Evolutionary conservation across 23 red algal genomes (phyloP).

Genomic region (Cyanidiococcus yangmingshanensis): DNA sequence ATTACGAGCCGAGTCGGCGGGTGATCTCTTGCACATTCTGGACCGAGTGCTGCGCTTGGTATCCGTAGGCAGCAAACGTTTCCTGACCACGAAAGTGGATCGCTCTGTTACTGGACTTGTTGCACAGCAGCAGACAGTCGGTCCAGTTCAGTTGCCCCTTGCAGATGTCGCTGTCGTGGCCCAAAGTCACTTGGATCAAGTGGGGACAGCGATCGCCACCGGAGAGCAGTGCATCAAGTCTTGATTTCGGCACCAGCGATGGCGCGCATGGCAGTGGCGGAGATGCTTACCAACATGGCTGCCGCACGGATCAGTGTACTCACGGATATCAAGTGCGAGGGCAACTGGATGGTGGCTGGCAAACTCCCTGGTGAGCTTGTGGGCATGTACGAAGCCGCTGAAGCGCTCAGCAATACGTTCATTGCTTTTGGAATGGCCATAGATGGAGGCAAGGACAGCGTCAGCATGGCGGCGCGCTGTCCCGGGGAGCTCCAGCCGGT

Average conservation of each 20-base stretch:
- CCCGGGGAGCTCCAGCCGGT: slow-evolving; percentile 54
- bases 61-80: slow-evolving; percentile 82
- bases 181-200: slow-evolving; percentile 33
- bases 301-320: slow-evolving; percentile 40
- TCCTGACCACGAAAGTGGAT: slow-evolving; percentile 96
- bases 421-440: slow-evolving; percentile 64
- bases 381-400: slow-evolving; percentile 72
- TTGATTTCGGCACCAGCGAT: slow-evolving; percentile 69
- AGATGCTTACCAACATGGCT: slow-evolving; percentile 97
- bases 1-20: neutral
- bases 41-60: slow-evolving; percentile 56
- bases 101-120: slow-evolving; percentile 90
- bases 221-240: slow-evolving; percentile 65
- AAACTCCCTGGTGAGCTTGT: slow-evolving; percentile 75
- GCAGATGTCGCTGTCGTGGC: slow-evolving; percentile 70
- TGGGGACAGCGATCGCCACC: slow-evolving; percentile 64
- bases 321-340: slow-evolving; percentile 90
- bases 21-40: slow-evolving; percentile 17
- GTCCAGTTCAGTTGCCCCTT: slow-evolving; percentile 87
- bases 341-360: slow-evolving; percentile 98
- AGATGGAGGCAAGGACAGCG: slow-evolving; percentile 96
- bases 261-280: slow-evolving; percentile 88
- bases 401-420: slow-evolving; percentile 64
- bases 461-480: slow-evolving; percentile 88
- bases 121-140: slow-evolving; percentile 92